Base-by-base conservation (phyloP, 805 yeast genomes). In the Saturnispora halmiae region DNA sequence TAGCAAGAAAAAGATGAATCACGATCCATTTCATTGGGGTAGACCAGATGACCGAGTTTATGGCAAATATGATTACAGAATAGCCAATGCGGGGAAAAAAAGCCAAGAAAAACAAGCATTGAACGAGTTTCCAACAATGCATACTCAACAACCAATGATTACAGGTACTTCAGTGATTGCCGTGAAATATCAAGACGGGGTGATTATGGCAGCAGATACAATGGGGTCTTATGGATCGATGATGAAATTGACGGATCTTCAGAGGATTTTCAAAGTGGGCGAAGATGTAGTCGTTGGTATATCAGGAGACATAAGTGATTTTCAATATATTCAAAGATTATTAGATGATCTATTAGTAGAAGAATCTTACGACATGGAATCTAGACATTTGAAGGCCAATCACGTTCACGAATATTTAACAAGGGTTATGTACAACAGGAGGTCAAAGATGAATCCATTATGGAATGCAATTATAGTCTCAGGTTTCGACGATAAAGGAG, bases 121-220 rank as follows among this genome's bases (percentile, higher is more conserved):
- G 22, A 56, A 43, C 57, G 66, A 65, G 34, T 72, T 77, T 57
- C 96, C 96, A 24, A 73, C 69, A 42, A 75, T 78, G 78, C 80
- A 84, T 61, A 90, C 98, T 2, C 95, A 85, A 60, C 86, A 79
- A 57, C 99, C 99, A 36, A 82, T 84, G 50, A 85, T 92, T 45
- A 92, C 99, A 11, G 97, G 98, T 57, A 85, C 97, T 1, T 86
- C 96, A 27, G 98, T 92, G 18, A 71, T 92, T 51, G 94, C 92
- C 7, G 72, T 90, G 63, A 92, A 88, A 64, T 92, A 79, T 67
- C 69, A 83, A 47, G 82, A 82, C 51, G 99, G 99, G 30, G 79
- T 92, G 34, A 75, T 92, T 29, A 70, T 92, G 63, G 97, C 99
- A 2, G 96, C 98, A 4, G 99, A 92, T 60, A 84, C 84, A 53